These are phyloP conservation scores for Lasiodiplodia hormozganensis DNA, from an alignment of 2,329 filamentous ascomycete genomes.

Conservation along the genomic window DNA sequence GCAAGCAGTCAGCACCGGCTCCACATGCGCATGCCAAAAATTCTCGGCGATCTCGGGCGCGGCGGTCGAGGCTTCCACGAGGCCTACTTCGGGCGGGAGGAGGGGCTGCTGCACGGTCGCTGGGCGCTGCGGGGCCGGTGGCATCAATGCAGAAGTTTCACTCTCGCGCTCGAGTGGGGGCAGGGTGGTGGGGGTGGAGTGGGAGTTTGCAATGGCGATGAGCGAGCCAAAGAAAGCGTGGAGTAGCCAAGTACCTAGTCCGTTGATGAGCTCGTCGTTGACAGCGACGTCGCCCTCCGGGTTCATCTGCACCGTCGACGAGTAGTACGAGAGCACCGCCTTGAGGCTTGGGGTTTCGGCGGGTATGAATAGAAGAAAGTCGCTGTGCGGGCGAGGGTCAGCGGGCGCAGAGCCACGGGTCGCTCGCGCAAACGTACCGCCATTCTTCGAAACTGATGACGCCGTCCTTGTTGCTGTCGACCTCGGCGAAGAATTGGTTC, in stretches of 20 bases:
- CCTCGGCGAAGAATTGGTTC: conserved; percentile 84
- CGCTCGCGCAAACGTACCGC: conserved; percentile 70
- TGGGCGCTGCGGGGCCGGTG: conserved; percentile 36
- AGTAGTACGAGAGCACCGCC: conserved; percentile 89
- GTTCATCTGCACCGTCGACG: conserved; percentile 85
- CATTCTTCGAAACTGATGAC: conserved; percentile 91
- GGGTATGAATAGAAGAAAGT: conserved; percentile 91
- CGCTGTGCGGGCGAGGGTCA: conserved; percentile 58
- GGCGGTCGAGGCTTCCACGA: conserved; percentile 31
- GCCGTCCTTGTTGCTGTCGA: conserved; percentile 89
- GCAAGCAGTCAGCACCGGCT: conserved; percentile 61
- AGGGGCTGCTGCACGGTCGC: conserved; percentile 40
- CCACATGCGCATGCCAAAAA: conserved; percentile 42
- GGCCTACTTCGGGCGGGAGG: conserved; percentile 38
- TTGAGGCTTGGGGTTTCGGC: conserved; percentile 74
- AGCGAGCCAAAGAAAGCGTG: conserved; percentile 78
- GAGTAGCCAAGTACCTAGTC: conserved; percentile 89
- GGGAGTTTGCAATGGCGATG: conserved; percentile 68
- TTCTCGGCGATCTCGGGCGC: conserved; percentile 31
- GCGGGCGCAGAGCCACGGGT: conserved; percentile 4
- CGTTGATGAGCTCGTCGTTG: conserved; percentile 88
- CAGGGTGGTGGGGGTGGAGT: conserved; percentile 40
- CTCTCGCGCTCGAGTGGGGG: conserved; percentile 22
- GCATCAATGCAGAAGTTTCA: conserved; percentile 33
- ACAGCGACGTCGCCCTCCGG: conserved; percentile 93